phyloP scores from a whole-genome alignment of 1,284 basidiomycete genomes.

The Rhodotorula sp. region DNA sequence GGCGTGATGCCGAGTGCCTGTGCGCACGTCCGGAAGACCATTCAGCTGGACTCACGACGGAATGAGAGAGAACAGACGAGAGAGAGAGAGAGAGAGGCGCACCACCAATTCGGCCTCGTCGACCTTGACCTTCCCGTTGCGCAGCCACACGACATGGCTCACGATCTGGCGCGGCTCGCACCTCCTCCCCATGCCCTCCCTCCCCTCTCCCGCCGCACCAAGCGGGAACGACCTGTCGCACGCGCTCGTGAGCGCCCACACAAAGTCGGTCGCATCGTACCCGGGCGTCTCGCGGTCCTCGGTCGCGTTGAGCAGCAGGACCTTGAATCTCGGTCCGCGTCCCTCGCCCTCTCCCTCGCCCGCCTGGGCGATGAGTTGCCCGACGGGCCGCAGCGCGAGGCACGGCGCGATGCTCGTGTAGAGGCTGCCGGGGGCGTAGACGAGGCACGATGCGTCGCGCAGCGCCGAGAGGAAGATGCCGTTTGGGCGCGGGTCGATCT shows the following conservation, averaged over 20 bases:
- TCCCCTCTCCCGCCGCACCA: neutral
- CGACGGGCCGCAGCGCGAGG: conserved; percentile 80
- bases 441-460: conserved; percentile 38
- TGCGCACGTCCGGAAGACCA: neutral
- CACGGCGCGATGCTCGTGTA: conserved; percentile 73
- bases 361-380: conserved; percentile 63
- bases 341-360: conserved; percentile 1
- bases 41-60: neutral
- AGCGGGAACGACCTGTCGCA: conserved; percentile 1
- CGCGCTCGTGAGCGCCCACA: conserved; percentile 24
- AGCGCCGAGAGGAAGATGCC: conserved; percentile 65
- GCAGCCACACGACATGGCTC: conserved; percentile 78
- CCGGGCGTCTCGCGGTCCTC: conserved; percentile 90
- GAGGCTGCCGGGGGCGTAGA: conserved; percentile 39
- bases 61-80: neutral
- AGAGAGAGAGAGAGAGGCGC: conserved; percentile 47
- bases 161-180: conserved; percentile 54
- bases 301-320: conserved; percentile 79
- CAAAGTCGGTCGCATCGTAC: conserved; percentile 75
- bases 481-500: conserved; percentile 42
- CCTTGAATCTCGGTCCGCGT: conserved; percentile 67
- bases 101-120: conserved; percentile 66
- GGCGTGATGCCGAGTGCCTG: conserved; percentile 23
- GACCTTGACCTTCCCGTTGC: conserved; percentile 63
- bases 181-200: neutral